These are phyloP conservation scores for Grifola frondosa DNA, from an alignment of 1,284 basidiomycete species.

Conservation along the genomic window DNA sequence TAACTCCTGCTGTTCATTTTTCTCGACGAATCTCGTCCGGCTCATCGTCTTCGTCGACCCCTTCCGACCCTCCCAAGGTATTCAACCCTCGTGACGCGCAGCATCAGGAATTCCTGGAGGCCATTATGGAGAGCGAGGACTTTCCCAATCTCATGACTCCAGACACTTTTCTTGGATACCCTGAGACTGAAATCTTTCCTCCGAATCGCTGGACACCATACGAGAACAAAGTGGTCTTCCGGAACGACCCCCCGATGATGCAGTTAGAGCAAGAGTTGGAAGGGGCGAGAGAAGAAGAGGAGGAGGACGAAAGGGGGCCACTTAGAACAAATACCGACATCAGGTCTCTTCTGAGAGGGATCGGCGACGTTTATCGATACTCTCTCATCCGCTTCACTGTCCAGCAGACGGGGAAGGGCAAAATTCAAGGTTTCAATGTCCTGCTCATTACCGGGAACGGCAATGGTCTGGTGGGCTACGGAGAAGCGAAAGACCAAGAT, in stretches of 20 bases:
- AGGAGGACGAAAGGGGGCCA: conserved; percentile 16
- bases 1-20: conserved; percentile 4
- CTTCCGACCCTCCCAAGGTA: conserved; percentile 4
- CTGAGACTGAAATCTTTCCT: conserved; percentile 52
- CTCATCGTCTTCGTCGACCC: conserved; percentile 14
- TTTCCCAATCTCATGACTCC: conserved; percentile 59
- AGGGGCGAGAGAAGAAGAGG: conserved; percentile 15
- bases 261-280: conserved; percentile 20
- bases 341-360: conserved; percentile 38
- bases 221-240: conserved; percentile 58
- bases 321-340: conserved; percentile 19
- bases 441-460: conserved; percentile 86
- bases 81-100: conserved; percentile 12
- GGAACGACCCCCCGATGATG: conserved; percentile 53
- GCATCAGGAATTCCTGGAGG: conserved; percentile 10
- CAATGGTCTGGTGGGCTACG: conserved; percentile 86
- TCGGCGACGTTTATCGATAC: too few species aligned
- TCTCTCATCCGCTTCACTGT: conserved; percentile 66
- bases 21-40: too few species aligned
- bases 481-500: conserved; percentile 80
- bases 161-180: conserved; percentile 60
- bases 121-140: conserved; percentile 15
- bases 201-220: conserved; percentile 48
- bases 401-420: conserved; percentile 87
- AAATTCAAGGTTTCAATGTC: conserved; percentile 64